phyloP scores from a whole-genome alignment of 495 filamentous ascomycete genomes.

The Friedmanniomyces endolithicus region DNA sequence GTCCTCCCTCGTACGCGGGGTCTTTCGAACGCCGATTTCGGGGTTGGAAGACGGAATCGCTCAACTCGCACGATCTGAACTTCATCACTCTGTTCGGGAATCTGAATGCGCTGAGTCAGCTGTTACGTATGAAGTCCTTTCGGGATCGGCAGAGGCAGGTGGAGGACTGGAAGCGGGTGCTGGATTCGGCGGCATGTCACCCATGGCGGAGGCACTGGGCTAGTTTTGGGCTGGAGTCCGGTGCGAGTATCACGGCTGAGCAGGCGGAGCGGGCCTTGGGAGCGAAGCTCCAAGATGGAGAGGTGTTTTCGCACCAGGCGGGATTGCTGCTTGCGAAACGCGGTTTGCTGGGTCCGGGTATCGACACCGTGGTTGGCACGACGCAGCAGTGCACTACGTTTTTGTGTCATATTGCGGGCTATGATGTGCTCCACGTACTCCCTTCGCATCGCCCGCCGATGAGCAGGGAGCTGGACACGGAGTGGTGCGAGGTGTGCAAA shows the following conservation, averaged over 20 bases:
- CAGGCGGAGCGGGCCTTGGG: background rate
- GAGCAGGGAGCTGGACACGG: background rate
- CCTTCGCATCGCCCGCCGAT: background rate
- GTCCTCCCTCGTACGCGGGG: conserved; percentile 1
- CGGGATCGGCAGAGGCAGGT: background rate
- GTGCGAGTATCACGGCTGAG: background rate
- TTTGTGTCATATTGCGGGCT: conserved; percentile 1
- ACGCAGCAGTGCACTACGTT: conserved; percentile 3
- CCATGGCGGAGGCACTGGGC: background rate
- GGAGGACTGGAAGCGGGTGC: background rate
- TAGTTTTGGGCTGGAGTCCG: background rate
- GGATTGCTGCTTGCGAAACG: background rate
- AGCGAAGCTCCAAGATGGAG: background rate
- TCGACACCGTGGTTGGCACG: background rate
- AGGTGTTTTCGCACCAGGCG: background rate
- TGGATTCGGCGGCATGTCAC: background rate
- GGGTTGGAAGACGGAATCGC: background rate
- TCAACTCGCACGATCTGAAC: background rate
- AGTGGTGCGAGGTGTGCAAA: background rate
- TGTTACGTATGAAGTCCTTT: background rate
- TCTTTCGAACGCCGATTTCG: background rate
- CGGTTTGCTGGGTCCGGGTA: background rate
- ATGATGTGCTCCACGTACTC: background rate
- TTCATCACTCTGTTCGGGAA: background rate
- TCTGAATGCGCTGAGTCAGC: background rate